Evolutionary conservation across 1,139 yeast genomes (phyloP).

Genomic region (Candida neerlandica): DNA sequence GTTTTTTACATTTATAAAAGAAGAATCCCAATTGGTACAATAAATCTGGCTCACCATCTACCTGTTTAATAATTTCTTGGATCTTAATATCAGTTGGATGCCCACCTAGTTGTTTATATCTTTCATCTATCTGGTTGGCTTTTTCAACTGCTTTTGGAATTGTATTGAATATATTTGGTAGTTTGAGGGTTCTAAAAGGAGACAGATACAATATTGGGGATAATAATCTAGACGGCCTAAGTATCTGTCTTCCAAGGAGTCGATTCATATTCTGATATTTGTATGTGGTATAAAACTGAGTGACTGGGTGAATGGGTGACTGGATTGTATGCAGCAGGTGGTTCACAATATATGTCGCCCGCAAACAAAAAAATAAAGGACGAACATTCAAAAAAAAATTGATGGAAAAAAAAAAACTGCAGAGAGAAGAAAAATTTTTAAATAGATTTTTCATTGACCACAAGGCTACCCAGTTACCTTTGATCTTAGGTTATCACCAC

Average conservation of each 20-base stretch:
- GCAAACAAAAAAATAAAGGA: no score
- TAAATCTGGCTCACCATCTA: constrained; percentile 34
- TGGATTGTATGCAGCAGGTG: no score
- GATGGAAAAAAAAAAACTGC: neutral
- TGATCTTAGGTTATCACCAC: neutral
- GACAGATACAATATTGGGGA: neutral
- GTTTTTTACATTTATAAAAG: constrained; percentile 32
- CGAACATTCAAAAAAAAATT: neutral
- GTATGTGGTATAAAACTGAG: no score
- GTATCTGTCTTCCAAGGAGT: neutral
- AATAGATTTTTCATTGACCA: constrained; percentile 1
- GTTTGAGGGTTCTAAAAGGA: constrained; percentile 5
- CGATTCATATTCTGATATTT: neutral
- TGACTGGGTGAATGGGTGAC: no score
- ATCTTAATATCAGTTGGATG: constrained; percentile 9
- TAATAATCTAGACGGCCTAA: neutral
- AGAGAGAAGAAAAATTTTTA: constrained; percentile 1
- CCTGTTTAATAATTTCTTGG: constrained; percentile 26
- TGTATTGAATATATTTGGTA: constrained; percentile 2
- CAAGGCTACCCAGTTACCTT: neutral
- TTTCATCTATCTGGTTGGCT: constrained; percentile 10
- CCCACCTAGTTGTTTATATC: constrained; percentile 7
- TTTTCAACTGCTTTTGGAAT: constrained; percentile 5
- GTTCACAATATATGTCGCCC: no score
- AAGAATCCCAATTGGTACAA: constrained; percentile 33